Conservation (phyloP, 148 eudicot genomes). For the Arbutus unedo region DNA sequence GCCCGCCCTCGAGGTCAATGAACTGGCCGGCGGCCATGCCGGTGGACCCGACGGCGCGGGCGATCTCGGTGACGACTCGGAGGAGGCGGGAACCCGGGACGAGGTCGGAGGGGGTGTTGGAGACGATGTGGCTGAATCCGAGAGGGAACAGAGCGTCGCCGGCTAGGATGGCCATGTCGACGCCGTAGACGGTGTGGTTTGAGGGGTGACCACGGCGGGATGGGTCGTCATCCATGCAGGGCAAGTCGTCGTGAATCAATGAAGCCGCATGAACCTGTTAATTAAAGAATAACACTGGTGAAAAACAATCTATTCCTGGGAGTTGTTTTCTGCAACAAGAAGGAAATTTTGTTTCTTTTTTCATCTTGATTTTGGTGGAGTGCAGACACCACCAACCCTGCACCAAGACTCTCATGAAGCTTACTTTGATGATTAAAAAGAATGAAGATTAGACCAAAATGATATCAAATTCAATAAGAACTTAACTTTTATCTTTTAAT, state of each 20-base stretch:
- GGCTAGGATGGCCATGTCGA: slow-evolving; percentile 87
- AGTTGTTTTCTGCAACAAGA: too few species aligned
- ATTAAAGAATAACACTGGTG: background rate
- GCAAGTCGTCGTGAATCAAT: slow-evolving; percentile 81
- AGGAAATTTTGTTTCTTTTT: too few species aligned
- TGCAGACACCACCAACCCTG: too few species aligned
- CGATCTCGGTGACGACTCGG: slow-evolving; percentile 69
- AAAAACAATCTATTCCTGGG: too few species aligned
- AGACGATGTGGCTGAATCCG: slow-evolving; percentile 81
- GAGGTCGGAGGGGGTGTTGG: slow-evolving; percentile 60
- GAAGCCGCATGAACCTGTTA: slow-evolving; percentile 88
- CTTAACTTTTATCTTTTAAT: too few species aligned
- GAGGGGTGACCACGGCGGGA: slow-evolving; percentile 81
- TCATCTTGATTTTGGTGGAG: too few species aligned
- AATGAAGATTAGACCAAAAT: too few species aligned
- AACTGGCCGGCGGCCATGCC: slow-evolving; percentile 96
- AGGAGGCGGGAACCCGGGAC: slow-evolving; percentile 71
- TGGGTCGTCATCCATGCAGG: slow-evolving; percentile 93
- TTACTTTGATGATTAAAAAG: too few species aligned
- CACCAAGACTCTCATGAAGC: too few species aligned
- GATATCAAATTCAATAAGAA: too few species aligned
- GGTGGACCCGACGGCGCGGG: slow-evolving; percentile 87
- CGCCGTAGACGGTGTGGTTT: slow-evolving; percentile 75
- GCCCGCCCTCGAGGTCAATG: slow-evolving; percentile 81
- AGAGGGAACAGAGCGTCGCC: slow-evolving; percentile 92